Percentiles rank a stretch among this genome's conserved stretches.
Conservation (phyloP, 371 early-diverging fungal genomes). For the Mortierella sp. region DNA sequence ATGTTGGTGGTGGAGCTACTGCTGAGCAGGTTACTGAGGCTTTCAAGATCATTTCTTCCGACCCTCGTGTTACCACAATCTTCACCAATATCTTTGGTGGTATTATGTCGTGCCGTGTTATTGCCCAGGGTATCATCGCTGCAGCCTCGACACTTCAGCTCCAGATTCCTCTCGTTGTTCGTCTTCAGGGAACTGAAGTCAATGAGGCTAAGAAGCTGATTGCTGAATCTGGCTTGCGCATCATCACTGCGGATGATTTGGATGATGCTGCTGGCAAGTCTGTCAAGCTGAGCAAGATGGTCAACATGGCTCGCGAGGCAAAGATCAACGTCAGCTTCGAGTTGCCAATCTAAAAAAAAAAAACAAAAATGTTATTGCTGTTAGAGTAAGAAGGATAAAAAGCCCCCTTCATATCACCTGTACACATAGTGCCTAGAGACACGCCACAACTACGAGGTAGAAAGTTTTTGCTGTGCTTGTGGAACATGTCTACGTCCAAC, state of each 20-base stretch:
- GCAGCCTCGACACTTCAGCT: slow-evolving; percentile 92
- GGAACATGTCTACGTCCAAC: too few relatives aligned
- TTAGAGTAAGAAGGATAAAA: too few relatives aligned
- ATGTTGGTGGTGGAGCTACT: slow-evolving; percentile 97
- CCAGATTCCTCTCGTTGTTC: slow-evolving; percentile 94
- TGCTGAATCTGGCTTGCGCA: slow-evolving; percentile 89
- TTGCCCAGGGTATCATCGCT: slow-evolving; percentile 97
- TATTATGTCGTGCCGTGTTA: slow-evolving; percentile 98
- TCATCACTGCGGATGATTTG: slow-evolving; percentile 93
- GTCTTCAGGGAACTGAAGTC: slow-evolving; percentile 93
- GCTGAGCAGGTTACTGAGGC: slow-evolving; percentile 97
- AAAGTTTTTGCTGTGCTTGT: too few relatives aligned
- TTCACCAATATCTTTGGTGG: slow-evolving; percentile 99
- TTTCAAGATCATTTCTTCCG: slow-evolving; percentile 97
- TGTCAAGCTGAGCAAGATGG: slow-evolving; percentile 92
- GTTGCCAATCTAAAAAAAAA: slow-evolving; percentile 55
- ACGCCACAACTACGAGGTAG: too few relatives aligned
- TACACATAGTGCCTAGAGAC: too few relatives aligned
- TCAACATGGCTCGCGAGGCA: slow-evolving; percentile 76
- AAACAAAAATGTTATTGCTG: too few relatives aligned
- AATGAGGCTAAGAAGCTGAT: slow-evolving; percentile 90
- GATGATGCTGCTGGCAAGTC: slow-evolving; percentile 95
- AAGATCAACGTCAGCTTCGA: slow-evolving; percentile 75
- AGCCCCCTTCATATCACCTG: too few relatives aligned
- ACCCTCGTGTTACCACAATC: slow-evolving; percentile 94